A percentile compares a stretch with the other conserved stretches of the same genome.
Evolutionary conservation across 169 alveolate genomes (phyloP).

Genomic region (Blepharisma undulans): DNA sequence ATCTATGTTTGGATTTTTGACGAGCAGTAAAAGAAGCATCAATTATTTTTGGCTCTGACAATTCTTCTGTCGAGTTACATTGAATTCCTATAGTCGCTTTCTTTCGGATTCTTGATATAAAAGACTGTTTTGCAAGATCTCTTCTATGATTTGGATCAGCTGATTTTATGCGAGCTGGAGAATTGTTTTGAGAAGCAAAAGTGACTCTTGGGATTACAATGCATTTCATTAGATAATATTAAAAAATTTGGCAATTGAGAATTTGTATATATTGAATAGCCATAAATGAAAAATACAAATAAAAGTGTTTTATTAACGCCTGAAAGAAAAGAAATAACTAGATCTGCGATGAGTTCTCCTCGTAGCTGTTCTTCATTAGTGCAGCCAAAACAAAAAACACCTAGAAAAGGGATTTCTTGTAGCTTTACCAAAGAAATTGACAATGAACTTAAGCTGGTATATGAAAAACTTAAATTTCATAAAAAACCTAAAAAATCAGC

Average conservation of each 20-base stretch:
- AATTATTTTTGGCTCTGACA: not conserved
- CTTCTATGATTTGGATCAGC: not conserved
- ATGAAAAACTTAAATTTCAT: not conserved
- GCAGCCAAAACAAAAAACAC: not conserved
- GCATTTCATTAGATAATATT: not conserved
- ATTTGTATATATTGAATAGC: not conserved
- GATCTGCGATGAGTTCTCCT: not conserved
- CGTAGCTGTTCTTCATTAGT: not conserved
- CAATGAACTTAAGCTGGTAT: not conserved
- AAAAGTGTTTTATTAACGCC: not conserved
- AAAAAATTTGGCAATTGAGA: not conserved
- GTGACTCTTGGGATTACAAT: not conserved
- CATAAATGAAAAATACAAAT: not conserved
- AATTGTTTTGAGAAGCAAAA: not conserved
- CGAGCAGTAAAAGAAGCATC: not conserved
- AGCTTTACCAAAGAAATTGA: not conserved
- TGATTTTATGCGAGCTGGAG: not conserved
- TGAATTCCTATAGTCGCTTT: not conserved
- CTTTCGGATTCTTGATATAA: not conserved
- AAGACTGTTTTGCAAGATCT: not conserved
- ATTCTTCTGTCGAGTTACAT: not conserved
- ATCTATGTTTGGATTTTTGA: not conserved
- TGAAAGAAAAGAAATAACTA: not conserved
- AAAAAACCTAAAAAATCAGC: not conserved
- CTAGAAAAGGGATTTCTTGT: not conserved